Evolutionary conservation across 176 grass and related monocot species (phyloP), one percentile per base, ranked within the genome.

Genomic region (Lolium rigidum): DNA sequence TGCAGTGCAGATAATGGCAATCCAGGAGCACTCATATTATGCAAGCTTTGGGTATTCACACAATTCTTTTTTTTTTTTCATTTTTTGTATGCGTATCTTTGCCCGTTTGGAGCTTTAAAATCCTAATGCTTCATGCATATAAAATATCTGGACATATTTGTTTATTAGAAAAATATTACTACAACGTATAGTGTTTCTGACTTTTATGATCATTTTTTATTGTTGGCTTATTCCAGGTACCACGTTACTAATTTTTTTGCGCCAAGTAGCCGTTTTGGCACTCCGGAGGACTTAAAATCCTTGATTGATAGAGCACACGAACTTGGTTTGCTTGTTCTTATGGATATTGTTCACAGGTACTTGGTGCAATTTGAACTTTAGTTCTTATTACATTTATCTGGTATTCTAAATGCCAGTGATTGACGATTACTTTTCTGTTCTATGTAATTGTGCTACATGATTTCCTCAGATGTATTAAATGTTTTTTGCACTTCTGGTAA

Each of bases 201-300:
- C 75, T 67, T 76, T 10, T 69, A 50, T 81, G 28, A 76, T 70
- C 37, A 54, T 70, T 82, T 21, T 79, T n/a, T 83, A 62, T 51
- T 66, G 62, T n/a, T 82, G n/a, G 14, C 65, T 69, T 78, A 21
- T 87, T 94, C 47, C 90, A 98, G 95, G 66, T 99, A 99, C 73
- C 97, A 99, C 85, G 97, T 99, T 74, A 99, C 97, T 55, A 99
- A 97, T 86, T 99, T 97, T 84, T 99, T 94, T 90, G 94, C 97
- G 60, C 90, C 97, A 67, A 99, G 97, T 87, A 96, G 94, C 86
- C 94, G 97, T 43, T 99, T 99, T 91, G 97, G 97, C 13, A 99
- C 94, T 21, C 97, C 97, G 68, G 97, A 99, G 76, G 94, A 99
- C 26, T 87, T 99, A 22, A 99, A 99, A 80, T 99, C 97, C 49